phyloP scores from a whole-genome alignment of 2,329 filamentous ascomycete species.

The Claviceps sp. region DNA sequence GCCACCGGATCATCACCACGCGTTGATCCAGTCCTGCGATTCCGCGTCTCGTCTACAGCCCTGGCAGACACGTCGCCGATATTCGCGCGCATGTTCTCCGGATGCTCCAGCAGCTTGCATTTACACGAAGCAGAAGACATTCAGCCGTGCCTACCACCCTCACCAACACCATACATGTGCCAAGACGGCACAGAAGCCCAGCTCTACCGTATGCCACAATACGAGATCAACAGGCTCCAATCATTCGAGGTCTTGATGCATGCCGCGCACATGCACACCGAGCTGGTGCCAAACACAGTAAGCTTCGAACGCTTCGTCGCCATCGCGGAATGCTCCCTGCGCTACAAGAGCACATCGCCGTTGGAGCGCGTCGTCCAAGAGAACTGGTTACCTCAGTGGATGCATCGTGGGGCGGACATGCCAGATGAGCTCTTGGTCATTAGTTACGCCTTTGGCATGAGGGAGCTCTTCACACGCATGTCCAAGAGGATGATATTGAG shows the following conservation, averaged over 20 bases:
- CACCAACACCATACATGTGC: conserved; percentile 23
- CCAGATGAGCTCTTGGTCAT: conserved; percentile 37
- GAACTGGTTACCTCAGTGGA: conserved; percentile 38
- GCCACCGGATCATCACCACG: conserved; percentile 16
- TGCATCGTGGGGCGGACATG: conserved; percentile 32
- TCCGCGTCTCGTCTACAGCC: conserved; percentile 37
- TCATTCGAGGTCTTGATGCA: conserved; percentile 34
- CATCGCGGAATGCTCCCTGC: conserved; percentile 35
- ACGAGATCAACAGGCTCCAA: conserved; percentile 27
- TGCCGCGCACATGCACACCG: conserved; percentile 36
- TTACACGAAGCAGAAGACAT: conserved; percentile 25
- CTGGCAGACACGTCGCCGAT: conserved; percentile 37
- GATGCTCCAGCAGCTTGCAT: conserved; percentile 15
- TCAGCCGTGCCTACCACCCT: conserved; percentile 20
- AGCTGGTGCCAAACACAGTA: conserved; percentile 31
- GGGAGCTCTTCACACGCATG: conserved; percentile 34
- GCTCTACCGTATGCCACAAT: conserved; percentile 39
- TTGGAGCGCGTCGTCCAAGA: conserved; percentile 37
- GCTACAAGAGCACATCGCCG: conserved; percentile 37
- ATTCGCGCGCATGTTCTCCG: conserved; percentile 34
- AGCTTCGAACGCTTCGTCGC: conserved; percentile 36
- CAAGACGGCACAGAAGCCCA: conserved; percentile 30
- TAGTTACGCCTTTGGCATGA: conserved; percentile 37
- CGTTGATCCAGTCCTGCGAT: conserved; percentile 29
- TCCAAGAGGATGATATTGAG: conserved; percentile 36